These are phyloP conservation scores for Phytophthora foliorum DNA, from an alignment of 352 stramenopile genomes.

Conservation along the genomic window DNA sequence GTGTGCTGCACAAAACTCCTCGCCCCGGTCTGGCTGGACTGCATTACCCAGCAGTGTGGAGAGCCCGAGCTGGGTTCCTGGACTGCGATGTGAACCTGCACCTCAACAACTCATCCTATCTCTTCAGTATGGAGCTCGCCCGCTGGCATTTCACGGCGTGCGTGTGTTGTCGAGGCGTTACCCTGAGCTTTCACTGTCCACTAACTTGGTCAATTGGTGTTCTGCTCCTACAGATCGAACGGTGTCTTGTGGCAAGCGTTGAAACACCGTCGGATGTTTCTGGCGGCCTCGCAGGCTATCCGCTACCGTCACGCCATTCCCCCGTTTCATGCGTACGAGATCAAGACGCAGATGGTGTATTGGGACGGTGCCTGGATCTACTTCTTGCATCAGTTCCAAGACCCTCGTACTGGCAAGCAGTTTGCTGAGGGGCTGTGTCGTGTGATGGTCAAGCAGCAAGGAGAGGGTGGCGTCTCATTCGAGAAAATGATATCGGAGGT, in stretches of 20 bases:
- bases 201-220: neutral
- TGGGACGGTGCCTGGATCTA: slow-evolving; percentile 69
- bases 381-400: slow-evolving; percentile 72
- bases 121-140: slow-evolving; percentile 89
- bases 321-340: slow-evolving; percentile 64
- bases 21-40: slow-evolving; percentile 60
- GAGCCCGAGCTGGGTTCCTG: slow-evolving; percentile 70
- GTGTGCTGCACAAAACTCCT: slow-evolving; percentile 58
- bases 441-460: slow-evolving; percentile 40
- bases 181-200: neutral
- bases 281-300: slow-evolving; percentile 69
- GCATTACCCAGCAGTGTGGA: slow-evolving; percentile 81
- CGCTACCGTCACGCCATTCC: slow-evolving; percentile 63
- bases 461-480: slow-evolving; percentile 23
- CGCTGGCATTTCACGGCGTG: slow-evolving; percentile 89
- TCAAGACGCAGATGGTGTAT: slow-evolving; percentile 59
- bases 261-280: slow-evolving; percentile 69
- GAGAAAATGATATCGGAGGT: slow-evolving; percentile 45
- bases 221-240: slow-evolving; percentile 27
- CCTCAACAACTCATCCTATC: slow-evolving; percentile 88
- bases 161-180: slow-evolving; percentile 6
- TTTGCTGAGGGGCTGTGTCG: slow-evolving; percentile 64
- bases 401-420: slow-evolving; percentile 52
- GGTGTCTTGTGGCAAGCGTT: slow-evolving; percentile 66
- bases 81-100: slow-evolving; percentile 90